These are phyloP conservation scores for Staphylotrichum tortipilum DNA, from an alignment of 495 filamentous ascomycete species.

Conservation along the genomic window DNA sequence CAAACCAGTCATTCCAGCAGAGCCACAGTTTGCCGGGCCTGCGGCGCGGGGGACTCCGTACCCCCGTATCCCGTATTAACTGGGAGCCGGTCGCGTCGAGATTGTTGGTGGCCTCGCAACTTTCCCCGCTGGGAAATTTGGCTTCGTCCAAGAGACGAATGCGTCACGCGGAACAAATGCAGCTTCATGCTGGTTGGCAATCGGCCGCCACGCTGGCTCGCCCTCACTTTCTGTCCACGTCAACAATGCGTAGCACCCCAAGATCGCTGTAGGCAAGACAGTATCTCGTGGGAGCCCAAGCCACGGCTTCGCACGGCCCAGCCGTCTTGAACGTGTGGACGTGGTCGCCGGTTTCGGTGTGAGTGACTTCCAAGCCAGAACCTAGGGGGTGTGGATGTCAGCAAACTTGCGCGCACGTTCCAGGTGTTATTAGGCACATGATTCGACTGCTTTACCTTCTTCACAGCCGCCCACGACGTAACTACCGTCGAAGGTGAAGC, in stretches of 20 bases:
- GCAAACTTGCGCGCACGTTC: background rate
- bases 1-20: no score
- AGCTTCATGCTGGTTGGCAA: background rate
- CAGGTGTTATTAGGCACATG: background rate
- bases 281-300: conserved; percentile 87
- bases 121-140: no score
- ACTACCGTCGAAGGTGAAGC: conserved; percentile 83
- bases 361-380: conserved; percentile 61
- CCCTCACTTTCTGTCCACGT: conserved; percentile 34
- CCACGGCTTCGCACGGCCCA: conserved; percentile 56
- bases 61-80: no score
- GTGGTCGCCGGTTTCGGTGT: conserved; percentile 80
- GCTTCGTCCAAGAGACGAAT: background rate
- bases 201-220: background rate
- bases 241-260: conserved; percentile 71
- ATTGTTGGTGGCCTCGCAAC: no score
- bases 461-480: conserved; percentile 81
- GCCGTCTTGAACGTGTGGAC: conserved; percentile 69
- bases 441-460: conserved; percentile 46
- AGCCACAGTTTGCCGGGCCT: no score
- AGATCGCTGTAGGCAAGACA: conserved; percentile 82
- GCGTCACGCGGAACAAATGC: no score
- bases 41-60: no score
- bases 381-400: conserved; percentile 18
- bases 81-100: no score